These are phyloP conservation scores for Pyrenula massariospora DNA, from an alignment of 495 filamentous ascomycete genomes.

Conservation along the genomic window DNA sequence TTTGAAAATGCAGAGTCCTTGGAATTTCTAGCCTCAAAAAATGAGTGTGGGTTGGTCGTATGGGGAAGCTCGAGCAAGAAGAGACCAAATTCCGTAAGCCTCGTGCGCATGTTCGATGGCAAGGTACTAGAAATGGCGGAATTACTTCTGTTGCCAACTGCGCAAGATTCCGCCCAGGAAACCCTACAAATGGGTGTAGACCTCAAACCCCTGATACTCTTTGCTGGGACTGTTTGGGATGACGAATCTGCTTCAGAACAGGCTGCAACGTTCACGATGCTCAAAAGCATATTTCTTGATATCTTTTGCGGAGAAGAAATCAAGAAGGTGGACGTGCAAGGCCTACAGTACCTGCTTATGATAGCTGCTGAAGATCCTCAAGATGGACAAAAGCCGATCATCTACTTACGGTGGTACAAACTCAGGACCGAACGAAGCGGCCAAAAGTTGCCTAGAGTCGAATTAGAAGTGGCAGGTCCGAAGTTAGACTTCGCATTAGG, in stretches of 20 bases:
- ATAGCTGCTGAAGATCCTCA: conserved; percentile 69
- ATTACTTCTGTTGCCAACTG: conserved; percentile 60
- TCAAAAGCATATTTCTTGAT: conserved; percentile 80
- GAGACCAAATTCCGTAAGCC: conserved; percentile 75
- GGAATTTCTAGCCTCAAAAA: conserved; percentile 91
- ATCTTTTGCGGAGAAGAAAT: conserved; percentile 73
- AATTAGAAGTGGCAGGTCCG: conserved; percentile 91
- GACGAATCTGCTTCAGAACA: conserved; percentile 60
- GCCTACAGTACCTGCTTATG: conserved; percentile 76
- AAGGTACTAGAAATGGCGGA: conserved; percentile 91
- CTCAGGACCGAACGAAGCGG: conserved; percentile 77
- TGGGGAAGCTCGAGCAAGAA: conserved; percentile 85
- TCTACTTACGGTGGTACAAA: conserved; percentile 77
- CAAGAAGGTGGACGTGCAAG: conserved; percentile 80
- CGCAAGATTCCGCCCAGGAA: conserved; percentile 49
- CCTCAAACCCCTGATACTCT: conserved; percentile 71
- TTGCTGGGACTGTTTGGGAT: conserved; percentile 77
- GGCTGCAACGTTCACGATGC: conserved; percentile 34
- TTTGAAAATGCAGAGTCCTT: conserved; percentile 82
- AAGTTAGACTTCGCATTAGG: conserved; percentile 89
- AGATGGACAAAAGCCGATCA: conserved; percentile 46
- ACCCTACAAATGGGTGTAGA: conserved; percentile 67
- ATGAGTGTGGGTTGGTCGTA: conserved; percentile 72
- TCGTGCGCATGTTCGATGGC: conserved; percentile 70
- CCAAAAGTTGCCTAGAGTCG: conserved; percentile 76